These are phyloP conservation scores for Suillus brevipes DNA, from an alignment of 768 basidiomycete genomes.

Conservation along the genomic window DNA sequence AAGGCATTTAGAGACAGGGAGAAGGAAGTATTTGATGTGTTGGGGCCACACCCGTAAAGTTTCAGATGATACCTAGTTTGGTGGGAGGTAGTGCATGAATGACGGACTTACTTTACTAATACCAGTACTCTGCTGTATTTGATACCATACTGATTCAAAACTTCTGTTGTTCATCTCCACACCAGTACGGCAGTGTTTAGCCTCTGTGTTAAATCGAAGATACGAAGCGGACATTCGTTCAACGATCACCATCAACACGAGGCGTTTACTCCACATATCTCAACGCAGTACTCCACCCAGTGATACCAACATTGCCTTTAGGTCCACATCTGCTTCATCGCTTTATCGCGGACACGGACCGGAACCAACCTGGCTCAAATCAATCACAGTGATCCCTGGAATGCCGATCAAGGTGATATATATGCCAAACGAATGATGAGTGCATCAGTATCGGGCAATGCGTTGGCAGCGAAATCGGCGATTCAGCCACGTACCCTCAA, in stretches of 20 bases:
- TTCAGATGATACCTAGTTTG: not conserved
- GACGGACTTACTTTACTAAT: slow-evolving; percentile 3
- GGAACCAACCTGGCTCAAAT: not conserved
- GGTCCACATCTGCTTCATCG: not conserved
- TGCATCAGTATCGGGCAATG: not conserved
- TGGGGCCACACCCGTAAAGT: slow-evolving; percentile 45
- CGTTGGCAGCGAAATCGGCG: not conserved
- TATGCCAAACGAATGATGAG: too few species aligned
- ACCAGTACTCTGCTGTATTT: not conserved
- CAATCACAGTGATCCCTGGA: not conserved
- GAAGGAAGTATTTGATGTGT: slow-evolving; percentile 66
- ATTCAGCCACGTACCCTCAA: not conserved
- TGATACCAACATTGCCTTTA: not conserved
- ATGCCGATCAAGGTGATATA: not conserved
- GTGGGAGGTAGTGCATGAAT: not conserved
- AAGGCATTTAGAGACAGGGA: slow-evolving; percentile 73
- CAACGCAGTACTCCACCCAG: not conserved
- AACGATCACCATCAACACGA: not conserved
- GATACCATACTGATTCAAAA: not conserved
- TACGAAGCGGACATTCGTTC: not conserved
- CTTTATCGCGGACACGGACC: not conserved
- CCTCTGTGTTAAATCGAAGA: not conserved
- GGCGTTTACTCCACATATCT: not conserved
- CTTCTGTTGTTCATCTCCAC: not conserved
- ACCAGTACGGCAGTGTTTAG: not conserved